phyloP scores from a whole-genome alignment of 345 rosid species.

The Populus tremula region DNA sequence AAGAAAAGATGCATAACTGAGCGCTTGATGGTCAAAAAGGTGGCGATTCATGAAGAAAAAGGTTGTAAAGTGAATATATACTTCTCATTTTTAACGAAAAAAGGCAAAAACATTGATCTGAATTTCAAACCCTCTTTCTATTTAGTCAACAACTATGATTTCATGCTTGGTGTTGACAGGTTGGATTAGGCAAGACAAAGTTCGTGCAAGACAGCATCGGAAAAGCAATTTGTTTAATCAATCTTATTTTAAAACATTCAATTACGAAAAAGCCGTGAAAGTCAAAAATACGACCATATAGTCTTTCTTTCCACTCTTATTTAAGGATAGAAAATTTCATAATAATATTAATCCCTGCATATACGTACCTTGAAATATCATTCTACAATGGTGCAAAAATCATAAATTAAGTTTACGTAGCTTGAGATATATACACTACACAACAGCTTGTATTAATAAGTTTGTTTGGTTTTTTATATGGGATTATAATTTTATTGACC shows the following conservation, averaged over 20 bases:
- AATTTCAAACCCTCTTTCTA: conserved; percentile 24
- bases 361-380: background rate
- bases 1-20: conserved; percentile 21
- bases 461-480: too few species aligned
- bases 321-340: background rate
- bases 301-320: background rate
- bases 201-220: conserved; percentile 13
- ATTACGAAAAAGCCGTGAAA: background rate
- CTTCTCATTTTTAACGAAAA: conserved; percentile 17
- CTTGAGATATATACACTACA: too few species aligned
- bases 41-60: conserved; percentile 31
- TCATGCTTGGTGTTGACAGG: conserved; percentile 41
- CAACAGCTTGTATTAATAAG: too few species aligned
- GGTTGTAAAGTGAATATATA: conserved; percentile 20
- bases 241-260: background rate
- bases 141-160: conserved; percentile 55
- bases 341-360: background rate
- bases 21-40: conserved; percentile 57
- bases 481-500: too few species aligned
- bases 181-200: conserved; percentile 18
- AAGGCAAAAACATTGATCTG: conserved; percentile 12
- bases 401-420: too few species aligned
- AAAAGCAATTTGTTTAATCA: conserved; percentile 3
- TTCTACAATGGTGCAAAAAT: background rate
- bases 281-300: background rate